Base-by-base conservation (phyloP, 441 rosid genomes). In the Flueggea neowawraea region DNA sequence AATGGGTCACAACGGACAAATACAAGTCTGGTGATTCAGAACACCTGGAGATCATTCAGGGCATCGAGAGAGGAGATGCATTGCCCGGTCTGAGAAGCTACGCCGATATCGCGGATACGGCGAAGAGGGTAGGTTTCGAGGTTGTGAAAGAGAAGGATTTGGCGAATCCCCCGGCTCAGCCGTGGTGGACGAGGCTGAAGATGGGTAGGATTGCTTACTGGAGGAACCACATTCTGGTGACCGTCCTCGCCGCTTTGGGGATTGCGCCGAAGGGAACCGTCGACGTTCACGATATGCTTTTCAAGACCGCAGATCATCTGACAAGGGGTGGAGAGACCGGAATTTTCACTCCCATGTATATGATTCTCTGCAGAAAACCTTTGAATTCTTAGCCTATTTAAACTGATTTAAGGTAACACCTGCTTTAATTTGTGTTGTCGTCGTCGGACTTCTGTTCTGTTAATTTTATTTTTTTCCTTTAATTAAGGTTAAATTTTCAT, bases 251-350 rank as follows among this genome's bases (percentile, higher is more conserved):
- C 0, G 84, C 84, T n/a, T 12, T 93, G 22, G 86, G 97, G 14
- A 66, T 93, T 39, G 96, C 97, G 0, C 98, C 98, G 0, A 93
- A 88, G 64, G 98, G 97, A 31, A 84, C 91, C 8, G 98, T 86
- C 4, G 98, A 88, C 69, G 98, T 93, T 53, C 92, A 93, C 58
- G 89, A 90, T 59, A 90, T 93, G 98, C 86, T 93, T n/a, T 90
- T 81, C 71, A 78, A 81, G 75, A 88, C 97, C 4, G 96, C 97
- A 10, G 91, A 90, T 82, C 74, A 78, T 66, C 80, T 93, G 75
- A 88, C 91, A 16, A 75, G 71, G 51, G 97, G 98, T 0, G 98
- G 98, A 5, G 97, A 93, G 60, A 75, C 82, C 14, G 98, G 87
- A 31, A 93, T 93, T 31, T 93, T 93, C 75, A 43, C 86, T 28